Evolutionary conservation across 345 rosid genomes (phyloP), one percentile per base, ranked within the genome.

Genomic region (Carallia brachiata): DNA sequence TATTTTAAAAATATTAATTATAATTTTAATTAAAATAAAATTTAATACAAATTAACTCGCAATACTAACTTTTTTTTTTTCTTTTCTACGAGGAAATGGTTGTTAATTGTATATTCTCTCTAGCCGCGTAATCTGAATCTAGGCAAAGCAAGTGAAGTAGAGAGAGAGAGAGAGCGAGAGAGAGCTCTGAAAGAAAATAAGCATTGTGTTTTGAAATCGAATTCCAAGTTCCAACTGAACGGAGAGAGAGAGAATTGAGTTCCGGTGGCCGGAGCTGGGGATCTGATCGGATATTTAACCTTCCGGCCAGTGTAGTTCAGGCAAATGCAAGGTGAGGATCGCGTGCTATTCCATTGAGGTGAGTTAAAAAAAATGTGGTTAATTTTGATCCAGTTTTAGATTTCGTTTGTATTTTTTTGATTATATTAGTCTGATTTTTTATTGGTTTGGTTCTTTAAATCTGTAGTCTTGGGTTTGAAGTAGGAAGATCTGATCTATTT

Each of bases 111-210:
- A 5, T 3, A 5, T 10, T 8, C 31, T 56, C 16, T 56, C 5
- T 56, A 0, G 27, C 31, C 27, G 55, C 75, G 55, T 66, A 74
- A 70, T 70, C 79, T 85, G 69, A 82, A 78, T 78, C 73, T 13
- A 44, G 3, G 31, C 84, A 71, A 83, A 85, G 87, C 84, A 58
- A 83, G 58, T 70, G 34, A 73, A 70, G 67, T 36, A 8, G 6
- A 9, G 32, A 56, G 17, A 19, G 59, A 0, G 1, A 54, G 31
- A 56, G 17, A 19, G 59, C 0, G 1, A 54, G 31, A 7, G 13
- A 0, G 4, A 54, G 31, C 23, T 5, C 9, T 3, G 30, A 54
- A 48, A 6, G 58, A 19, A 23, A 54, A 34, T 36, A n/a, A 8
- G 62, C 23, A 54, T 65, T 63, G 58, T 18, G 0, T 34, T 32